A percentile compares a stretch with the other conserved stretches of the same genome.
Conservation (phyloP, 805 yeast genomes). For the Citeromyces nyonsensis region DNA sequence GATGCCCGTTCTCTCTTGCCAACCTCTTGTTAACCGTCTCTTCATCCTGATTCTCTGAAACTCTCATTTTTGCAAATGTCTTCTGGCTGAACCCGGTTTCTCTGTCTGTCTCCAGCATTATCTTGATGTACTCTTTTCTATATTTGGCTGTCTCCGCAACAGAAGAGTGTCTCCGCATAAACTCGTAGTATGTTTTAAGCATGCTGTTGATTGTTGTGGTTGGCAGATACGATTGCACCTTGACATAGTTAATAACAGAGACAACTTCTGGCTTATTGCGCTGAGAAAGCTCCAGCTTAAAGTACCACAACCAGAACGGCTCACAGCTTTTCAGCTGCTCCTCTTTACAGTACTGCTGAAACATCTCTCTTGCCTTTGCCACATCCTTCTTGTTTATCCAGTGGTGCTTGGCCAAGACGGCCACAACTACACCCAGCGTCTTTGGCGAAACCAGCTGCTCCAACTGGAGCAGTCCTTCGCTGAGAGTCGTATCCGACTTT, state of each 20-base stretch:
- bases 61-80: constrained; percentile 14
- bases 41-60: constrained; percentile 11
- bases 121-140: constrained; percentile 11
- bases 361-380: constrained; percentile 10
- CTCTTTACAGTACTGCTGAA: constrained; percentile 11
- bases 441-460: constrained; percentile 5
- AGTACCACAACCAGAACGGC: constrained; percentile 40
- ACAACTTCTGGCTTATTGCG: constrained; percentile 27
- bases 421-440: constrained; percentile 10
- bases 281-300: constrained; percentile 32
- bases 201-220: constrained; percentile 26
- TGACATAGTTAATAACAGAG: constrained; percentile 27
- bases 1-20: constrained; percentile 18
- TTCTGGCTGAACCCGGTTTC: constrained; percentile 16
- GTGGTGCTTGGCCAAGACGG: constrained; percentile 10
- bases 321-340: constrained; percentile 20
- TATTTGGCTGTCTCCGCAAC: constrained; percentile 6
- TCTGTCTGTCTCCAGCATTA: constrained; percentile 13
- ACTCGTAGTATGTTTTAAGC: constrained; percentile 19
- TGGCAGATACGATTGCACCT: constrained; percentile 29
- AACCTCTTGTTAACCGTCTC: constrained; percentile 12
- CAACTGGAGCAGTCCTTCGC: constrained; percentile 7
- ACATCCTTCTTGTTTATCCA: constrained; percentile 10
- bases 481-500: not conserved
- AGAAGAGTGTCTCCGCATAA: constrained; percentile 14